Evolutionary conservation across 495 filamentous ascomycete genomes (phyloP), one percentile per base, ranked within the genome.

Genomic region (Lepraria neglecta): DNA sequence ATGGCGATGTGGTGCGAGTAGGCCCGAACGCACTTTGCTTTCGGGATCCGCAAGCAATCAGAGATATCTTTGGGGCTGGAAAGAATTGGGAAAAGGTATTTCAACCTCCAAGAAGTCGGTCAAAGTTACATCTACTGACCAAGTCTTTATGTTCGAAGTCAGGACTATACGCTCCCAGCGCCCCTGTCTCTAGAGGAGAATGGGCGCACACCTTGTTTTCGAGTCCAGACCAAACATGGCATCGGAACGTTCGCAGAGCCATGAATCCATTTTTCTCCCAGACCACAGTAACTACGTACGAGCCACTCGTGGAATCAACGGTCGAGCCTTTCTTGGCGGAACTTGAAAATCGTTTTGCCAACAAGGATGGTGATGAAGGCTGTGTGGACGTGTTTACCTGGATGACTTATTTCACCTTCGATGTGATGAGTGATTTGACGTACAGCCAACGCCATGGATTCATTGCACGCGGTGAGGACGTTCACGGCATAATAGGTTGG

Each of bases 331-430:
- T 88, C 70, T 74, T 83, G 40, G 74, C 82, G 51, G 82, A 87
- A 71, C 89, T 86, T 11, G 74, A 85, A 60, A 66, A 77, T 7
- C 71, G 86, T 10, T 90, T 84, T 63, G 81, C 77, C 27, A 69
- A 75, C 11, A 43, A 27, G 5, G 72, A 75, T 4, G 74, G 76
- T 6, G 66, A 72, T 21, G 69, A 69, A 19, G 52, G 63, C 27
- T 40, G 67, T 3, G 89, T 87, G 63, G 80, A 90, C 64, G 85
- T 92, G 57, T 80, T 78, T 0, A 72, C 78, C 47, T 92, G 90
- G 90, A 72, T 91, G 14, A 87, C 90, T 66, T 91, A 83, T 68
- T 92, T 86, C 66, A 86, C 87, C 4, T 91, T 90, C 65, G 89
- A 94, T 66, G 86, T 90, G 35, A 73, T 88, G 74, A 71, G 87